Evolutionary conservation across 768 basidiomycete genomes (phyloP), one percentile per base, ranked within the genome.

Genomic region (Chalciporus piperatus): DNA sequence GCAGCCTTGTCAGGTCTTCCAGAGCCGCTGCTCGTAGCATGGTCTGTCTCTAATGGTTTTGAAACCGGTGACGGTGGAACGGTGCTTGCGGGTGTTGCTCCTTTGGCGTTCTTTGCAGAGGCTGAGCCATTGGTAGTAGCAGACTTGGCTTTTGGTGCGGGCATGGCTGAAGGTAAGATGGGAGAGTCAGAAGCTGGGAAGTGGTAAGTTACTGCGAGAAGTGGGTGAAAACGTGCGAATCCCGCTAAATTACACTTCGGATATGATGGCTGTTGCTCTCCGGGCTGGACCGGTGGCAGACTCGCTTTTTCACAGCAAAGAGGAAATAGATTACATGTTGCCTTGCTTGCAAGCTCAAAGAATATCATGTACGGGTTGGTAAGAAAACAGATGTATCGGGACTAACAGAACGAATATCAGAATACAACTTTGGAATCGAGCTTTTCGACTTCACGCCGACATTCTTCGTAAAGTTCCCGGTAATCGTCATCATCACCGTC

Each of bases 401-500:
- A 46, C 25, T 19, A 13, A 28, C 19, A 37, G 17, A 14, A 33
- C 17, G n/a, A 54, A 37, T 46, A 47, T 78, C 64, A 89, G 64
- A 89, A 84, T 55, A 84, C 72, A 62, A 90, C 74, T 54, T 80
- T 77, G 46, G 81, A 77, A 72, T 92, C 85, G 57, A 96, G 72
- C 66, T 83, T 85, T 70, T 83, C 82, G 46, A 98, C 90, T 73
- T 98, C 96, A 64, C 79, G 77, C 62, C 78, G 83, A 63, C 90
- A 87, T 66, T 97, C 92, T 40, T 89, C 83, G 70, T 95, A 94
- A 54, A 89, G 70, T 63, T 92, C 89, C 66, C 79, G 79, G 72
- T 90, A 96, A 63, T 97, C 95, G 50, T 88, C 86, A 54, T 92
- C 89, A 61, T 80, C 81, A 20, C 77, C 82, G 37, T 80, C 85